Evolutionary conservation across 257 asterid species (phyloP).

Genomic region (Plantago elongata): DNA sequence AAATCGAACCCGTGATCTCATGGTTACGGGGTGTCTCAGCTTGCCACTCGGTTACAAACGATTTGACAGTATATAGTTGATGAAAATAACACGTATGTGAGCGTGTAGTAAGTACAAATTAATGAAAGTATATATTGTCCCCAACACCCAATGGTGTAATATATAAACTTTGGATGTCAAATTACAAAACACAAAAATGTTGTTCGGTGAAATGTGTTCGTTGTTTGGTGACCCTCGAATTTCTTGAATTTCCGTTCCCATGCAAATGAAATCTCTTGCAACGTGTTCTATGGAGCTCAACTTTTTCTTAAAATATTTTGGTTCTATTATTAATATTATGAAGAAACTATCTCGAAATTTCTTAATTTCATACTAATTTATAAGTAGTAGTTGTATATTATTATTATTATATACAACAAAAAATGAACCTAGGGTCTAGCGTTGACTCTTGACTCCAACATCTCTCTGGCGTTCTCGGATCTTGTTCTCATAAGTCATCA

Average conservation of each 20-base stretch:
- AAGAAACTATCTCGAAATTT: too few relatives aligned
- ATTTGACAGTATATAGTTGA: too few relatives aligned
- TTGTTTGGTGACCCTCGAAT: conserved; percentile 31
- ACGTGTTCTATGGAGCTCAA: background rate
- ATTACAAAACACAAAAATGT: conserved; percentile 33
- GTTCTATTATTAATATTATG: too few relatives aligned
- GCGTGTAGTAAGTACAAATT: too few relatives aligned
- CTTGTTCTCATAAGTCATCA: conserved; percentile 36
- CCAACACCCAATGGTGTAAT: background rate
- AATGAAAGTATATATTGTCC: too few relatives aligned
- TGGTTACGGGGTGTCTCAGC: too few relatives aligned
- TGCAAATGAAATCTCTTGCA: background rate
- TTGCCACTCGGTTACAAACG: too few relatives aligned
- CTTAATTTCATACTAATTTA: too few relatives aligned
- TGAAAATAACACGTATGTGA: too few relatives aligned
- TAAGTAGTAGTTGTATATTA: too few relatives aligned
- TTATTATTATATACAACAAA: background rate
- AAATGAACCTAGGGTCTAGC: conserved; percentile 37
- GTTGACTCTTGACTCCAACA: conserved; percentile 48
- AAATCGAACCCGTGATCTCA: too few relatives aligned
- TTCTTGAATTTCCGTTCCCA: conserved; percentile 34
- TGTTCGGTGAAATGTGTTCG: conserved; percentile 30
- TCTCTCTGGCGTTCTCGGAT: conserved; percentile 43
- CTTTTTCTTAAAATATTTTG: background rate
- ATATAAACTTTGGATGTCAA: background rate